Evolutionary conservation across 225 moss, liverwort and hornwort genomes (phyloP), one percentile per base, ranked within the genome.

Genomic region (Marchantia paleacea): DNA sequence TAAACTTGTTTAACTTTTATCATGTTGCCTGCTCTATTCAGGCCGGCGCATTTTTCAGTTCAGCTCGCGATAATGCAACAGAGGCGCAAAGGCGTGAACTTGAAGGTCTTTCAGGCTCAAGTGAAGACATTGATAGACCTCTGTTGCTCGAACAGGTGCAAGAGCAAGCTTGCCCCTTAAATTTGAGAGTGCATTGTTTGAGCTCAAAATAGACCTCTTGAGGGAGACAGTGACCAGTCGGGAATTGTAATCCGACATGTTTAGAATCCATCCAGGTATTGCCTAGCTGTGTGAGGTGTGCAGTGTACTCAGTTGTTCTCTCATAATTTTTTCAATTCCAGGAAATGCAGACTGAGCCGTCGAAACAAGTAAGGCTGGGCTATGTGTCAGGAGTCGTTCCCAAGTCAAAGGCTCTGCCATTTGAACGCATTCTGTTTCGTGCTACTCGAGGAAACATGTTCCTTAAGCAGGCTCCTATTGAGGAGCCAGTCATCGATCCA

Each of bases 391-490:
- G 99, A 9, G 87, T 99, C 63, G 92, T 99, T 22, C 92, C 94
- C 7, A 94, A 89, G 80, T 85, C 81, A 8, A 99, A 94, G 83
- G 85, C 94, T 13, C 83, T 86, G 20, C 86, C 93, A 6, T 99
- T 99, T 73, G 95, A 99, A 86, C 95, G 99, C 15, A 99, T 99
- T 72, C 83, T 99, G 48, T 99, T 99, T 83, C 93, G 99, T 50
- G 99, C 99, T 53, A 99, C 99, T 11, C 92, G 99, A 72, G 99
- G 99, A 77, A 99, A 95, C 84, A 99, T 99, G 99, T 95, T 92
- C 84, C 87, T 99, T 22, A 94, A 88, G 51, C 95, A 94, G 80
- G 91, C 92, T 74, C 87, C 92, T 7, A 79, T 95, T 69, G 94
- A 99, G 2, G 89, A 99, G 10, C 83, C 90, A 31, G 91, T 95